A percentile compares a stretch with the other conserved stretches of the same genome.
Evolutionary conservation across 75 land plant genomes (phyloP).

Genomic region (Azolla pinnata): DNA sequence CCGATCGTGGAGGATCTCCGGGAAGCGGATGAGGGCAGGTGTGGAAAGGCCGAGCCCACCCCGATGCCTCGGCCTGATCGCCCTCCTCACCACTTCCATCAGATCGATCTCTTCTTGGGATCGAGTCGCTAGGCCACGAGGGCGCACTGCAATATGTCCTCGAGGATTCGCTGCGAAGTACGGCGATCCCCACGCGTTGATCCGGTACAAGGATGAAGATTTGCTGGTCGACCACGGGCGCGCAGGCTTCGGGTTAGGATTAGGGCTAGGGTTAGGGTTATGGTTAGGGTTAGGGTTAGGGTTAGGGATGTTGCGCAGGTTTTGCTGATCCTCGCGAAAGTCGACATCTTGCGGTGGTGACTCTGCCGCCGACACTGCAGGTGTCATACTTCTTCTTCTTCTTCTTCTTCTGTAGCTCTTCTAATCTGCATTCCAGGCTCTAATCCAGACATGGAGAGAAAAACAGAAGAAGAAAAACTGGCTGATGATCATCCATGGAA

Average conservation of each 20-base stretch:
- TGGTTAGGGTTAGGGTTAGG: background rate
- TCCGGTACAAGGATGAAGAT: slow-evolving; percentile 44
- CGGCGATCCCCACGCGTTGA: slow-evolving; percentile 80
- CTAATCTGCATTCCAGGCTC: too few relatives aligned
- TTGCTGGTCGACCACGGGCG: slow-evolving; percentile 31
- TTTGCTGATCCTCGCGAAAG: background rate
- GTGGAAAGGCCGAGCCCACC: slow-evolving; percentile 54
- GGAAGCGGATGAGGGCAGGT: slow-evolving; percentile 67
- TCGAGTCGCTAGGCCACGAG: slow-evolving; percentile 45
- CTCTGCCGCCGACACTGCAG: background rate
- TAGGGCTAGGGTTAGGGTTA: background rate
- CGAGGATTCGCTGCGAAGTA: slow-evolving; percentile 56
- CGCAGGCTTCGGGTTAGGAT: too few relatives aligned
- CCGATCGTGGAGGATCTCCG: slow-evolving; percentile 64
- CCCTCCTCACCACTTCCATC: slow-evolving; percentile 55
- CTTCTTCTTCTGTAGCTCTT: too few relatives aligned
- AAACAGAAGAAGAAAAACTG: too few relatives aligned
- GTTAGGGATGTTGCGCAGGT: background rate
- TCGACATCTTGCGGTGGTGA: background rate
- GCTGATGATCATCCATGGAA: too few relatives aligned
- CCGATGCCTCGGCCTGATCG: slow-evolving; percentile 25
- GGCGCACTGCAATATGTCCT: slow-evolving; percentile 59
- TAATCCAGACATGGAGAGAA: too few relatives aligned
- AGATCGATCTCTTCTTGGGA: slow-evolving; percentile 70
- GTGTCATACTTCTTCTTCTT: background rate